Evolutionary conservation across 345 rosid species (phyloP), one percentile per base, ranked within the genome.

Genomic region (Cochlearia excelsa): DNA sequence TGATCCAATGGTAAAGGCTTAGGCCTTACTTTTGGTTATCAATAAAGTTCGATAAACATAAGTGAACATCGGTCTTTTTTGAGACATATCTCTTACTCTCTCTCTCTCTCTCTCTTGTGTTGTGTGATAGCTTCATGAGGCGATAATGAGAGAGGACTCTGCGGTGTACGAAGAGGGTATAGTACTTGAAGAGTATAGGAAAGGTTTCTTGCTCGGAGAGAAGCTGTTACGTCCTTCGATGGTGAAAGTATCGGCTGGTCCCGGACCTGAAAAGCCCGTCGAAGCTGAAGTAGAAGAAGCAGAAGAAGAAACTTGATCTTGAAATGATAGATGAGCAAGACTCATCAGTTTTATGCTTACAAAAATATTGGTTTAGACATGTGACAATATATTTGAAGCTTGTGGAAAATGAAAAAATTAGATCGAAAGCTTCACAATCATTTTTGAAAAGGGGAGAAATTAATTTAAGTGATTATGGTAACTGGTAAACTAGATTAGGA

Each of bases 191-290:
- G 97, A 93, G 73, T 93, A 64, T 61, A 88, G 89, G 54, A 85
- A 82, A 73, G 97, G 99, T 26, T 93, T 83, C 78, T 75, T 77
- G 77, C 80, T 92, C 1, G 97, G 94, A 0, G 93, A 88, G 30
- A 79, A 93, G 77, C 89, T 92, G 16, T 50, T 92, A 73, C 89
- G 99, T 26, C 95, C 97, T 23, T 77, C 99, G 23, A 92, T 92
- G 99, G 99, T 88, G 70, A 84, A 92, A 74, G 99, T 92, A 35
- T 92, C 99, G 0, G 89, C 99, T n/a, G 95, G 97, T 68, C 97
- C 97, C 1, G 97, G 97, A 34, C 97, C 94, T 34, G 85, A 72
- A 34, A 84, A 79, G 67, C 55, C 79, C 1, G 67, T 66, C 50
- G 83, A 82, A 64, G 59, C 75, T 57, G 54, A 69, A 7, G 79